A percentile compares a stretch with the other conserved stretches of the same genome.
Conservation (phyloP, 2,329 filamentous ascomycete species). For the Aspergillus sp. region DNA sequence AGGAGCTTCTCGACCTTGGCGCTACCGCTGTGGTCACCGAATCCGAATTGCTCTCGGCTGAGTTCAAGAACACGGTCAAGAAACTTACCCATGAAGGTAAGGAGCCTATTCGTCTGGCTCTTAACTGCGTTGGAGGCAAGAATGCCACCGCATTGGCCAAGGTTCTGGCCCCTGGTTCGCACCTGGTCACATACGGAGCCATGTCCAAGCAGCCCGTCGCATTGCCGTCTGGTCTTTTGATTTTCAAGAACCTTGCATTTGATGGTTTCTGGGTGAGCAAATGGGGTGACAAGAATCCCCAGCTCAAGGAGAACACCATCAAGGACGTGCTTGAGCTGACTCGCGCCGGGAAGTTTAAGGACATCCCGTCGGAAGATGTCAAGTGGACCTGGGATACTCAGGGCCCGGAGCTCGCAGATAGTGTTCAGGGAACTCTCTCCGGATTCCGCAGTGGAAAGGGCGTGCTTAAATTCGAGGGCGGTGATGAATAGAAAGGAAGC, state of each 20-base stretch:
- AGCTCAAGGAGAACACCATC: conserved; percentile 72
- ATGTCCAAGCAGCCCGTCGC: conserved; percentile 85
- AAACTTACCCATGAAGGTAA: conserved; percentile 66
- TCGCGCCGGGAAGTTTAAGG: conserved; percentile 68
- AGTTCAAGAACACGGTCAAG: conserved; percentile 46
- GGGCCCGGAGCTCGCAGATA: conserved; percentile 59
- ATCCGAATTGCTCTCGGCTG: conserved; percentile 44
- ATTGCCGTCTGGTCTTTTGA: conserved; percentile 75
- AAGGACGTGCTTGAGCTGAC: conserved; percentile 74
- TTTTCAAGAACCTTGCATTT: conserved; percentile 87
- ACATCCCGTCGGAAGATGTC: conserved; percentile 75
- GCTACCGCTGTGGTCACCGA: conserved; percentile 59
- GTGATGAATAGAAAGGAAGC: conserved; percentile 34
- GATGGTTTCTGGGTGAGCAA: conserved; percentile 91
- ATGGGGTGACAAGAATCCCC: conserved; percentile 72
- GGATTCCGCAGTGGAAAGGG: conserved; percentile 86
- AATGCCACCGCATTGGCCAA: conserved; percentile 73
- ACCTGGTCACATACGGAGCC: conserved; percentile 88
- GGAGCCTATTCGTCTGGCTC: conserved; percentile 65
- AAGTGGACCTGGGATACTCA: conserved; percentile 78
- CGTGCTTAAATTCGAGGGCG: conserved; percentile 69
- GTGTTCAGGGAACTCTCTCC: conserved; percentile 73
- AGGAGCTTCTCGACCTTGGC: conserved; percentile 55
- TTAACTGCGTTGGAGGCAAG: conserved; percentile 94
- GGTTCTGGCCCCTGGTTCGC: conserved; percentile 59